Percentiles rank a stretch among this genome's conserved stretches.
Evolutionary conservation across 495 filamentous ascomycete genomes (phyloP).

Genomic region (Evernia prunastri): DNA sequence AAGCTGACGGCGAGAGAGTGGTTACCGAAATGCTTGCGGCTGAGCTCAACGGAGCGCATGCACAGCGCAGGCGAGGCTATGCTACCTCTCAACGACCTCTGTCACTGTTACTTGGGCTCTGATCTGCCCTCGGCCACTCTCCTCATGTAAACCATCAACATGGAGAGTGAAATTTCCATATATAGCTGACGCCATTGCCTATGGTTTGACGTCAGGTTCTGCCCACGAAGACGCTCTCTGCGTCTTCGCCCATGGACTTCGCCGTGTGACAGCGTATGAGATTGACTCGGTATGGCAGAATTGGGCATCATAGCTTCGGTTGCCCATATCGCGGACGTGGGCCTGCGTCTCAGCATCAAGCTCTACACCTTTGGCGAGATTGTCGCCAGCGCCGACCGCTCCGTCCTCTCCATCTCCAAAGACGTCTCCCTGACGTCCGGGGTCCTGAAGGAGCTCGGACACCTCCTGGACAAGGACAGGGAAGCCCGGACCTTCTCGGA

Average conservation of each 20-base stretch:
- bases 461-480: conserved; percentile 28
- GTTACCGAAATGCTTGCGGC: neutral
- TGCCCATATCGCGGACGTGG: conserved; percentile 36
- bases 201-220: neutral
- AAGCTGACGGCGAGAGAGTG: neutral
- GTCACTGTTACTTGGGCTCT: neutral
- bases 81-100: neutral
- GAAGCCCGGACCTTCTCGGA: conserved; percentile 26
- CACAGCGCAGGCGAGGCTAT: neutral
- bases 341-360: conserved; percentile 32
- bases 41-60: neutral
- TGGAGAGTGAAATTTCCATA: neutral
- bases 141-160: neutral
- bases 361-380: conserved; percentile 35
- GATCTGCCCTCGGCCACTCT: neutral
- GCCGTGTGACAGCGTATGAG: neutral
- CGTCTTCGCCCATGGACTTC: neutral
- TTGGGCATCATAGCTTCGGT: conserved; percentile 34
- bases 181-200: neutral
- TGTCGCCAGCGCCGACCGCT: conserved; percentile 29
- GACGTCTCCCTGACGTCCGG: conserved; percentile 35
- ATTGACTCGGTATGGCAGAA: conserved; percentile 17
- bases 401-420: conserved; percentile 32
- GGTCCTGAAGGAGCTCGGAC: conserved; percentile 32
- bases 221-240: neutral